Evolutionary conservation across 2,329 filamentous ascomycete species (phyloP).

Genomic region (Pseudogymnoascus sp.): DNA sequence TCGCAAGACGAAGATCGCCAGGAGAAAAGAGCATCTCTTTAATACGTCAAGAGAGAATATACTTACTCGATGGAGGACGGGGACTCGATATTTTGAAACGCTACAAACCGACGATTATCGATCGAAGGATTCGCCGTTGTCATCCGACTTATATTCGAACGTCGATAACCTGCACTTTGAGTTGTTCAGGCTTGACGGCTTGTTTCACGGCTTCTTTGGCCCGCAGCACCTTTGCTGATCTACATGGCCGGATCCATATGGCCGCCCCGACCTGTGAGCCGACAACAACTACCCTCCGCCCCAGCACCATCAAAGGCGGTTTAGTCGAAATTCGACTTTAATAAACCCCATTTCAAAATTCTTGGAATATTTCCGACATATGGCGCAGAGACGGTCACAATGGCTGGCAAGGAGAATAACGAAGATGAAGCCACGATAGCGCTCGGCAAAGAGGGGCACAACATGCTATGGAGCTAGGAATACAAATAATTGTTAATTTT

Average conservation of each 20-base stretch:
- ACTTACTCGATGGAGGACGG: neutral
- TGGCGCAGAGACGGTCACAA: neutral
- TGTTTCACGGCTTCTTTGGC: neutral
- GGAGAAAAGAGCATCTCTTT: neutral
- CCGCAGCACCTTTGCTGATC: neutral
- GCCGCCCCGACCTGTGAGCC: neutral
- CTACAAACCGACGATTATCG: neutral
- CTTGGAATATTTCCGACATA: neutral
- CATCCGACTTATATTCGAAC: neutral
- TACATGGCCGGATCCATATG: neutral
- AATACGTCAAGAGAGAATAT: neutral
- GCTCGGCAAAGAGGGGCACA: constrained; percentile 40
- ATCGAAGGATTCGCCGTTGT: neutral
- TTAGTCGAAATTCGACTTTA: neutral
- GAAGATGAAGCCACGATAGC: constrained; percentile 10
- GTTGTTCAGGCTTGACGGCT: neutral
- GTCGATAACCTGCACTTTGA: neutral
- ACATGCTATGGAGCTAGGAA: constrained; percentile 52
- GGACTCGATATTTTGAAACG: neutral
- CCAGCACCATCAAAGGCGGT: neutral
- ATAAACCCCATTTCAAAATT: neutral
- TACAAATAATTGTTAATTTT: constrained; percentile 37
- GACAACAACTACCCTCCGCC: neutral
- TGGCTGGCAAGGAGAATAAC: neutral
- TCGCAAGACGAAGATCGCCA: neutral